A percentile compares a stretch with the other conserved stretches of the same genome.
Evolutionary conservation across 2,329 filamentous ascomycete genomes (phyloP).

Genomic region (Penicillium sp.): DNA sequence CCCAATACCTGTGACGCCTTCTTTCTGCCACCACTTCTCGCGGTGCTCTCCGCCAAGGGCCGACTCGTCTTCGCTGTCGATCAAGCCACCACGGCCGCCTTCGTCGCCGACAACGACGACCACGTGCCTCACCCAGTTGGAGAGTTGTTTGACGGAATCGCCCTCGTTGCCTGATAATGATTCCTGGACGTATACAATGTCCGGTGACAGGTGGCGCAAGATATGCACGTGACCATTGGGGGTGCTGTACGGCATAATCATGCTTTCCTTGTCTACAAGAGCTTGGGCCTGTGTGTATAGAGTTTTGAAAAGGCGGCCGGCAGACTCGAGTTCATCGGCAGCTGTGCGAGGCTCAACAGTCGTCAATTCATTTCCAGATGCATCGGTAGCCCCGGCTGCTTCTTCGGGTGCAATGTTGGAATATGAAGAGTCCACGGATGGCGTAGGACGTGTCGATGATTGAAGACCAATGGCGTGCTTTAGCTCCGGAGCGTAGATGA

Average conservation of each 20-base stretch:
- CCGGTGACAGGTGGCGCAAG: conserved; percentile 77
- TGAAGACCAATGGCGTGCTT: conserved; percentile 53
- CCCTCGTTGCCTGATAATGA: conserved; percentile 74
- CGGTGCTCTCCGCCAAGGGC: conserved; percentile 30
- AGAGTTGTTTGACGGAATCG: conserved; percentile 64
- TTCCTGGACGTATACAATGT: conserved; percentile 84
- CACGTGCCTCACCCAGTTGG: conserved; percentile 58
- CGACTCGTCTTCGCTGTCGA: conserved; percentile 66
- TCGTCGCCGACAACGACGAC: conserved; percentile 57
- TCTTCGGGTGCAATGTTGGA: conserved; percentile 78
- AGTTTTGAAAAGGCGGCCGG: conserved; percentile 66
- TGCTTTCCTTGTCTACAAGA: conserved; percentile 78
- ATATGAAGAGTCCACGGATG: conserved; percentile 74
- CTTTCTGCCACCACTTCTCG: conserved; percentile 58
- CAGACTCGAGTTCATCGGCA: conserved; percentile 43
- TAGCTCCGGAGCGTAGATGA: conserved; percentile 81
- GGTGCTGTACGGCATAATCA: conserved; percentile 85
- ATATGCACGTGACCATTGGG: conserved; percentile 80
- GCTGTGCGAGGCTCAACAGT: conserved; percentile 42
- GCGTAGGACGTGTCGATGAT: conserved; percentile 51
- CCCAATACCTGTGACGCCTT: conserved; percentile 78
- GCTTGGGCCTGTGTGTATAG: conserved; percentile 74
- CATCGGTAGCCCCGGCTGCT: conserved; percentile 39
- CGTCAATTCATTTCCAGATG: conserved; percentile 53
- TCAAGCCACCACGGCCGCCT: conserved; percentile 66